Evolutionary conservation across 805 yeast genomes (phyloP), one percentile per base, ranked within the genome.

Genomic region (Limtongozyma cylindracea): DNA sequence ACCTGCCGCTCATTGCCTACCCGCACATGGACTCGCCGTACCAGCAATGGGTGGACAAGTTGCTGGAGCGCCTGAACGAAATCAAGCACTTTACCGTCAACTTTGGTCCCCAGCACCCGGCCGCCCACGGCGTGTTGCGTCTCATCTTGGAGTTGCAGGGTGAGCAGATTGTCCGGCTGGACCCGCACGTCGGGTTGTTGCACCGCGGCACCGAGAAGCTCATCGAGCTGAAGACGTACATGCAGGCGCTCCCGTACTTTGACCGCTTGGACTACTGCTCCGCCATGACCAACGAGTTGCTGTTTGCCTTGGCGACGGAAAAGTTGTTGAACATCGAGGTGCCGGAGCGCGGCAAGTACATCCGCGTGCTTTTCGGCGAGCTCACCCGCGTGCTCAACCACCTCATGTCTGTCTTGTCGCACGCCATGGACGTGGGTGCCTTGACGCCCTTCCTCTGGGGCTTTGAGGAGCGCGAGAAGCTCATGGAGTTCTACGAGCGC

Each of bases 341-440:
- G 21, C 92, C 92, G 17, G 51, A 70, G 32, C 66, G 92, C 43
- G 91, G 68, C 21, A 67, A 76, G 48, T 76, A 76, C 47, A 67
- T 76, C 36, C 63, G 92, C 43, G 74, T 91, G 13, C 39, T 76
- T 45, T 77, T 74, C 41, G 88, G 84, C 19, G 92, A 76, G 43
- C 70, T 76, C 43, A 76, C 92, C 24, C 63, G 92, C 41, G 47
- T 73, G 25, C 55, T 72, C 39, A 76, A 76, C 49, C 92, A 76
- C 43, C 57, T 73, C 45, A 76, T 76, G 91, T 70, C 84, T 13
- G 69, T 76, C 21, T 51, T 72, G 29, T 64, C 91, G 22, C 91
- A 77, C 47, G 80, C 84, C 32, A 76, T 76, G 91, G 92, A 76
- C 53, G 91, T 77, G 26, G 92, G 92, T 52, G 92, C 91, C 12